Evolutionary conservation across 1,284 basidiomycete genomes (phyloP).

Genomic region (Ustilago curta): DNA sequence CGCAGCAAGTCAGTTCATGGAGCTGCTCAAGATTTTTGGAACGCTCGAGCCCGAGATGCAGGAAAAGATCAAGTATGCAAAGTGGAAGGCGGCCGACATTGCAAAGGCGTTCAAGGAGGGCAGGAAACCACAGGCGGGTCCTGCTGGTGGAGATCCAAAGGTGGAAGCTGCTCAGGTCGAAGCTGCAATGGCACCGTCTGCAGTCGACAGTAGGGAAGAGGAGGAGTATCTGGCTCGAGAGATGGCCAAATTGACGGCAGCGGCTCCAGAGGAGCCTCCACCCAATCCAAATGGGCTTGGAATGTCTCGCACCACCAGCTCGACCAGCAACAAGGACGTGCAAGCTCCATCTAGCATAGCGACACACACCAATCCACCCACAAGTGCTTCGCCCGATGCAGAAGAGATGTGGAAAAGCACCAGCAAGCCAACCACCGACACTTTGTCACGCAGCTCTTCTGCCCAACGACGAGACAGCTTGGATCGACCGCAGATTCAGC

Average conservation of each 20-base stretch:
- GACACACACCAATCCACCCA: conserved; percentile 1
- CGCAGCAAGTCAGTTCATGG: conserved; percentile 86
- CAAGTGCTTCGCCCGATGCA: conserved; percentile 28
- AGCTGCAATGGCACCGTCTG: conserved; percentile 25
- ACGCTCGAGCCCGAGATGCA: conserved; percentile 71
- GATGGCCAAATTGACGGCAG: conserved; percentile 56
- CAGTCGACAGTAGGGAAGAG: conserved; percentile 47
- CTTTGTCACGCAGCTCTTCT: conserved; percentile 31
- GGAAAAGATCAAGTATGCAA: conserved; percentile 86
- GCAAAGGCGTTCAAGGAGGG: conserved; percentile 87
- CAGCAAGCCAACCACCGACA: conserved; percentile 6
- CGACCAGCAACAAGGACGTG: conserved; percentile 2
- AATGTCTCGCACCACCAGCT: conserved; percentile 20
- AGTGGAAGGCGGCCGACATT: conserved; percentile 92
- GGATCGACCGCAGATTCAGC: conserved; percentile 15
- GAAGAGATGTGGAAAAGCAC: conserved; percentile 36
- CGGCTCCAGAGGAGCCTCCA: conserved; percentile 12
- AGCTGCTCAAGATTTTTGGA: conserved; percentile 82
- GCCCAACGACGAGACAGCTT: conserved; percentile 13
- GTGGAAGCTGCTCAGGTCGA: conserved; percentile 36
- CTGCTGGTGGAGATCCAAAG: conserved; percentile 52
- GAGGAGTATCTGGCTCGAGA: conserved; percentile 58
- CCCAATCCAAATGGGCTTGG: background rate
- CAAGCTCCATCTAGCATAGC: background rate
- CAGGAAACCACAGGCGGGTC: conserved; percentile 50